Percentiles rank a stretch among this genome's conserved stretches.
Conservation (phyloP, 345 rosid genomes). For the Nasturtium officinale region DNA sequence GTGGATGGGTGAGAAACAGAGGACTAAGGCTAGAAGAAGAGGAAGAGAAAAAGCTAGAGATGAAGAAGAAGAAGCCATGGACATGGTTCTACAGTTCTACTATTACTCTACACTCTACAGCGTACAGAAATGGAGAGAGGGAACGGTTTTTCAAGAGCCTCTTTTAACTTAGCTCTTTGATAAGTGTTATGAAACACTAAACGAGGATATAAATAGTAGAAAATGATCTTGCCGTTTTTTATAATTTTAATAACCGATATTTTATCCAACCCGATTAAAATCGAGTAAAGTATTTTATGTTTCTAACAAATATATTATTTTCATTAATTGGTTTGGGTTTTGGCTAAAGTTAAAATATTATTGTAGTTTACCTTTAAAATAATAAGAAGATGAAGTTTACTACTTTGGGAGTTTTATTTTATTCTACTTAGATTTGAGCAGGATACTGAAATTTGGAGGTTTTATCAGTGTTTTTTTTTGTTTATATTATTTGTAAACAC, state of each 20-base stretch:
- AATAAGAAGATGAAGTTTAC: neutral
- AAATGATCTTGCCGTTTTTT: neutral
- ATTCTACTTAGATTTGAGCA: neutral
- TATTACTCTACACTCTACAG: conserved; percentile 16
- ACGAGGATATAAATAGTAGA: conserved; percentile 25
- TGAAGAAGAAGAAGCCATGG: neutral
- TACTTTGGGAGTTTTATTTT: too few species aligned
- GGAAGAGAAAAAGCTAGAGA: conserved; percentile 22
- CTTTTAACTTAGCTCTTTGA: neutral
- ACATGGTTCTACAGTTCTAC: neutral
- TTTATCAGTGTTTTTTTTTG: neutral
- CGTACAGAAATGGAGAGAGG: neutral
- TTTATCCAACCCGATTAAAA: neutral
- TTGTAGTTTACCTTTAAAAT: neutral
- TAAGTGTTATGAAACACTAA: neutral
- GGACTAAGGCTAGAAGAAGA: conserved; percentile 43
- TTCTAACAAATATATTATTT: neutral
- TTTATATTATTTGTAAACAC: neutral
- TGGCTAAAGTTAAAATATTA: neutral
- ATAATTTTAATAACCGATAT: neutral
- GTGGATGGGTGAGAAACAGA: conserved; percentile 42
- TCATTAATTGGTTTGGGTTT: neutral
- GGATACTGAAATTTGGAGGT: neutral
- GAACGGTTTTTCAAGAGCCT: neutral
- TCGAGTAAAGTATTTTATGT: neutral